Evolutionary conservation across 768 basidiomycete species (phyloP), one percentile per base, ranked within the genome.

Genomic region (Leucosporidium scottii): DNA sequence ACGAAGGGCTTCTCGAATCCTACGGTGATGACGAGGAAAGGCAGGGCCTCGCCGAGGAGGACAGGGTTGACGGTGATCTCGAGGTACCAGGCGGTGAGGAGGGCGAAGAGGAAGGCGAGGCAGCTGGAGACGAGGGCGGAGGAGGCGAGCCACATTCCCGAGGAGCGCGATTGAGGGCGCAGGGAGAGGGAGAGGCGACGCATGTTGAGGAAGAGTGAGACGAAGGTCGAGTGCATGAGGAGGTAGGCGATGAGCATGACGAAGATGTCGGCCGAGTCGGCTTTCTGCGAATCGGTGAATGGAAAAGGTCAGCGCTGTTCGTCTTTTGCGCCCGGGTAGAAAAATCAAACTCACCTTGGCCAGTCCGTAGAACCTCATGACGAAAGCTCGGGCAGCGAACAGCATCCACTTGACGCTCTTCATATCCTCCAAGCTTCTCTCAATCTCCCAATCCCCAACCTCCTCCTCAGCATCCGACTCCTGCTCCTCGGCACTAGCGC

Each of bases 1-100:
- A 90, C 85, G 56, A 94, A 86, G 0, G 93, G 94, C 78, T 99
- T 98, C 80, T 99, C 96, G 78, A 98, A 99, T 10, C 94, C 94
- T 67, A 99, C 86, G 2, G 93, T 96, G 78, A 94, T 94, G 47
- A 99, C 93, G 58, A 98, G 82, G 86, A 98, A 98, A 0, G 96
- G 96, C 0, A 99, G 84, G 0, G 96, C 94, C 78, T 99, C 96
- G 15, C 90, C 91, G 60, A 99, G 83, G 15, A 87, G 87, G 62
- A 98, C 87, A 1, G 92, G 91, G 77, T 98, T 93, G 73, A 99
- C 87, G 25, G 87, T 88, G 66, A 99, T 91, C 73, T 83, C 82
- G 66, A 97, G 82, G 18, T 83, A 86, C 61, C 87, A 83, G 25
- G 87, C 85, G 50, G 86, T 77, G 20, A 94, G 88, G 9, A 98